These are phyloP conservation scores for Ramalina intermedia DNA, from an alignment of 495 filamentous ascomycete genomes.

Conservation along the genomic window DNA sequence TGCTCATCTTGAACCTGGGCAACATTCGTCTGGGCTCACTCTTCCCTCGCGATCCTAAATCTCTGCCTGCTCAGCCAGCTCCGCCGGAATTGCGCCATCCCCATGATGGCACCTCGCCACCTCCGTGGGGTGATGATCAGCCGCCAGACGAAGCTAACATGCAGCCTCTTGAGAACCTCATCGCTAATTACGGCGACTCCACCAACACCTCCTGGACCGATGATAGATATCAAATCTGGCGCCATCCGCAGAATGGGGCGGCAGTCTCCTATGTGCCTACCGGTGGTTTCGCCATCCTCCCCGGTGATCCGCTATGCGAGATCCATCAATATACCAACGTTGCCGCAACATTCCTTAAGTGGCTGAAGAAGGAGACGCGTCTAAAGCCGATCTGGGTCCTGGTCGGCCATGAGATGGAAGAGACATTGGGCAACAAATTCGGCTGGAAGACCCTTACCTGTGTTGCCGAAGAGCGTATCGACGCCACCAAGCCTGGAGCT, in stretches of 20 bases:
- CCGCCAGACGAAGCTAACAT: conserved; percentile 34
- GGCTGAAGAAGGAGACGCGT: conserved; percentile 53
- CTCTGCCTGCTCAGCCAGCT: conserved; percentile 44
- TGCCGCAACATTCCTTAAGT: conserved; percentile 55
- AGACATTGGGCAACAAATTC: conserved; percentile 56
- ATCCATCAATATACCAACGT: conserved; percentile 52
- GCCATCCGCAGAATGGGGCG: conserved; percentile 59
- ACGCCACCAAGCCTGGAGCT: conserved; percentile 42
- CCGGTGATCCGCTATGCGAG: conserved; percentile 72
- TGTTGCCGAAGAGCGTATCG: conserved; percentile 69
- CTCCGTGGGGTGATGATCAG: conserved; percentile 32
- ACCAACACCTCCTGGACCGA: conserved; percentile 81
- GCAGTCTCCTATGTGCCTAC: conserved; percentile 64
- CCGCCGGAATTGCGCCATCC: conserved; percentile 52
- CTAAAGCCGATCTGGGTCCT: conserved; percentile 75
- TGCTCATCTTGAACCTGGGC: conserved; percentile 69
- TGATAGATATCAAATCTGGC: conserved; percentile 69
- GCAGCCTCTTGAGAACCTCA: conserved; percentile 62
- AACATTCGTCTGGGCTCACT: conserved; percentile 80
- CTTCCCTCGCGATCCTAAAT: conserved; percentile 75
- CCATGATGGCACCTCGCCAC: conserved; percentile 59
- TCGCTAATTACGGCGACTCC: conserved; percentile 81
- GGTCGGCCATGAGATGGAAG: conserved; percentile 51
- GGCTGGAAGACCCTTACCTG: conserved; percentile 75
- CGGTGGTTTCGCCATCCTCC: conserved; percentile 58